phyloP scores from a whole-genome alignment of 768 basidiomycete genomes.

The Phlebiopsis gigantea region DNA sequence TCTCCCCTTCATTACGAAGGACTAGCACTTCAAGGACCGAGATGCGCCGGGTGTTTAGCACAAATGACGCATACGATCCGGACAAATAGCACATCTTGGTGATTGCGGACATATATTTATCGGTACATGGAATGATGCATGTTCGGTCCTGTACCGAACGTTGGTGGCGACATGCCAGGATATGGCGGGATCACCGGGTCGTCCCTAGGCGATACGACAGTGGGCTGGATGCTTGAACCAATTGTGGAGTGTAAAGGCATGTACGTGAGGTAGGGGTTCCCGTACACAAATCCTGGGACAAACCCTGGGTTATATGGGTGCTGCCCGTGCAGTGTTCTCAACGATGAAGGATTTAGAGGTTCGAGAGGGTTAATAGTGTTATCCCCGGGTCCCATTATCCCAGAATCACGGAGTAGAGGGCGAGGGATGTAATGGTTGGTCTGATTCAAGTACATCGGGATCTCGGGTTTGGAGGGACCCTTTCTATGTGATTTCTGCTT shows the following conservation, averaged over 20 bases:
- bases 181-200: background rate
- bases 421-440: background rate
- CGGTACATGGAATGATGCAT: background rate
- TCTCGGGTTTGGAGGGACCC: background rate
- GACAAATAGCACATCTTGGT: background rate
- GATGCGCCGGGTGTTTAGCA: slow-evolving; percentile 19
- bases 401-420: background rate
- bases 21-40: slow-evolving; percentile 11
- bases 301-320: background rate
- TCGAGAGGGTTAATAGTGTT: slow-evolving; percentile 1
- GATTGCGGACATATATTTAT: background rate
- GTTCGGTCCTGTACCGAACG: background rate
- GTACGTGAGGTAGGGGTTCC: background rate
- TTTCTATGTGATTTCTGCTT: background rate
- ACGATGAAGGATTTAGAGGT: background rate
- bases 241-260: background rate
- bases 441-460: background rate
- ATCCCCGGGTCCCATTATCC: background rate
- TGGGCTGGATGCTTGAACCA: background rate
- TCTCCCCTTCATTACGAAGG: slow-evolving; percentile 7
- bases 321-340: background rate
- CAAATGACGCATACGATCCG: slow-evolving; percentile 2
- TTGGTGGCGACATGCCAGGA: background rate
- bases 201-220: background rate
- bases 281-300: background rate